Percentiles rank a stretch among this genome's conserved stretches.
Conservation (phyloP, 2,329 filamentous ascomycete species). For the Apiospora arundinis region DNA sequence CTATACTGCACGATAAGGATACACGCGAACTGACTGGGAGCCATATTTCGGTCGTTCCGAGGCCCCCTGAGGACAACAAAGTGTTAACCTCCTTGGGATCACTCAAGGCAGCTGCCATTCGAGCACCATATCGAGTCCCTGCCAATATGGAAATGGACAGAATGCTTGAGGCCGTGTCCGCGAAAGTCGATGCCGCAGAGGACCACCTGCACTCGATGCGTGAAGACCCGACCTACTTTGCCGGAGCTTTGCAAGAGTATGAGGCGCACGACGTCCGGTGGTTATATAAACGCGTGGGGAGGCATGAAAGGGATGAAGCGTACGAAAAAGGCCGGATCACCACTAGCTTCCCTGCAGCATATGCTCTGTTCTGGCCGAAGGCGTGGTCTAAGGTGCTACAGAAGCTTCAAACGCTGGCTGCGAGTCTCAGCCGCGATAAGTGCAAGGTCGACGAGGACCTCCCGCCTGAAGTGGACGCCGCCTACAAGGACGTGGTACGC, state of each 20-base stretch:
- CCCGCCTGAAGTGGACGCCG: not conserved
- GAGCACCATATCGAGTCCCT: constrained; percentile 27
- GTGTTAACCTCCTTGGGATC: not conserved
- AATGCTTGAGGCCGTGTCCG: constrained; percentile 23
- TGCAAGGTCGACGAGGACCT: not conserved
- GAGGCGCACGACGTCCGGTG: not conserved
- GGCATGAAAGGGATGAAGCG: not conserved
- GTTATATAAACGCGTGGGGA: not conserved
- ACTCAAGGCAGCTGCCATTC: constrained; percentile 14
- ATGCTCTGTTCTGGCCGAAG: not conserved
- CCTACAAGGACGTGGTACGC: not conserved
- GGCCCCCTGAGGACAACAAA: not conserved
- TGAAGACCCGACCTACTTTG: constrained; percentile 29
- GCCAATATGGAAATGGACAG: constrained; percentile 22
- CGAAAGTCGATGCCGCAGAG: constrained; percentile 26
- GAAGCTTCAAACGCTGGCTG: not conserved
- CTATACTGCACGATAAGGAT: not conserved
- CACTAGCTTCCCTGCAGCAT: not conserved
- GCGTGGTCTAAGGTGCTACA: not conserved
- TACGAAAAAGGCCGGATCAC: not conserved
- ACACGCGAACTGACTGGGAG: not conserved
- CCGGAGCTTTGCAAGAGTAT: constrained; percentile 21
- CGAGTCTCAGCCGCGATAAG: not conserved
- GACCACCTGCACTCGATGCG: constrained; percentile 30
- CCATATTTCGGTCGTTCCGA: not conserved